Conservation (phyloP, 2,329 filamentous ascomycete genomes). For the Ophiognomonia clavigignenti-juglandacearum region DNA sequence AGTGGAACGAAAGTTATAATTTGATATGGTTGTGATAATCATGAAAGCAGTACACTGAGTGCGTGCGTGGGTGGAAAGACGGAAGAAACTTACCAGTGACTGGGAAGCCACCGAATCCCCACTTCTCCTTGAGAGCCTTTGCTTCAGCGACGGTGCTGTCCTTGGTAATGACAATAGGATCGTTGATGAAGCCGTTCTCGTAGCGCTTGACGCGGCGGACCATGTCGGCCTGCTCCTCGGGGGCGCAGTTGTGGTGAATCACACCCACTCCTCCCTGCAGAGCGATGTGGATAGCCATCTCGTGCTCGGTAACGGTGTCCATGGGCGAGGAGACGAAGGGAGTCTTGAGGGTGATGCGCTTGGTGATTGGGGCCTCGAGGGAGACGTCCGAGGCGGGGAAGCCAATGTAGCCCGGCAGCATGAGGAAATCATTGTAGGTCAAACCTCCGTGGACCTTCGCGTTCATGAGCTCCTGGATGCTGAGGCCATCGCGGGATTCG, state of each 20-base stretch:
- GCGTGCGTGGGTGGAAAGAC: constrained; percentile 15
- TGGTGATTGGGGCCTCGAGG: constrained; percentile 89
- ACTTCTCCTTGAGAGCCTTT: constrained; percentile 90
- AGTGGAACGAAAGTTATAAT: constrained; percentile 99
- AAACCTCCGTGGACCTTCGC: constrained; percentile 87
- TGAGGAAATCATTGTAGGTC: constrained; percentile 98
- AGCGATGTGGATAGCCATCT: constrained; percentile 98
- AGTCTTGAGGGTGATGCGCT: constrained; percentile 92
- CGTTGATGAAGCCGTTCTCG: constrained; percentile 98
- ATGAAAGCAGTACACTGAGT: constrained; percentile 31
- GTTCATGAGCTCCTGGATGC: constrained; percentile 82
- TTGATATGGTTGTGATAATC: constrained; percentile 74
- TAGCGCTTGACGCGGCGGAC: constrained; percentile 98
- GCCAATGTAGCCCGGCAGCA: constrained; percentile 96
- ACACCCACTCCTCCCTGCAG: constrained; percentile 85
- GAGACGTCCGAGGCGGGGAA: constrained; percentile 87
- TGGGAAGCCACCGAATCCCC: constrained; percentile 97
- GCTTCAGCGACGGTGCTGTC: constrained; percentile 87
- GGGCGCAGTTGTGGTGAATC: constrained; percentile 99
- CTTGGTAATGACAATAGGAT: constrained; percentile 87
- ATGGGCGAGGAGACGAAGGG: constrained; percentile 97
- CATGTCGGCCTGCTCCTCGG: constrained; percentile 97
- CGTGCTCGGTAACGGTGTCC: constrained; percentile 99
- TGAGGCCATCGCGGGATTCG: constrained; percentile 75
- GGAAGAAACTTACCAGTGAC: constrained; percentile 77